Evolutionary conservation across 495 filamentous ascomycete species (phyloP).

Genomic region (Bryoglossum gracile): DNA sequence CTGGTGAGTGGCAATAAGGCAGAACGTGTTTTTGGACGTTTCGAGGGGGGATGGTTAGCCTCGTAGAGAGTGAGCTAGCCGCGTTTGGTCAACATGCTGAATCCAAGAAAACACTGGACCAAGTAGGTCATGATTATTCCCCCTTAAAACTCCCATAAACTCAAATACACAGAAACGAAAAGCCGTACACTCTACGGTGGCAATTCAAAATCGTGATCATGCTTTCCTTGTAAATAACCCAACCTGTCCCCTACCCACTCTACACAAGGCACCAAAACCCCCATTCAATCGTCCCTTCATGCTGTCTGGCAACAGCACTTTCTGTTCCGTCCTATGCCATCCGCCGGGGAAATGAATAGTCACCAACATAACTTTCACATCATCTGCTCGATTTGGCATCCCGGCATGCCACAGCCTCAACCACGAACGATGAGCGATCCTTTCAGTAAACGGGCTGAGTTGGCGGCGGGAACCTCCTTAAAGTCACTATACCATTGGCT

Average conservation of each 20-base stretch:
- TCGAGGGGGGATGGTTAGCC: too few species aligned
- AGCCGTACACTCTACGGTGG: conserved; percentile 1
- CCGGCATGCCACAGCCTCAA: conserved; percentile 55
- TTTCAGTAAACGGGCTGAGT: conserved; percentile 44
- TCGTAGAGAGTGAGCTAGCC: too few species aligned
- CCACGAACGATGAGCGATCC: conserved; percentile 48
- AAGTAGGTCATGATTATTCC: too few species aligned
- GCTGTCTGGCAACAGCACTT: conserved; percentile 1
- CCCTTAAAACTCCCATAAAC: too few species aligned
- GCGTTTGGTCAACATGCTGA: too few species aligned
- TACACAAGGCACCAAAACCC: conserved; percentile 3
- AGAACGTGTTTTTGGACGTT: too few species aligned
- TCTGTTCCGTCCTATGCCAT: conserved; percentile 4
- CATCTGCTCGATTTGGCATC: conserved; percentile 45
- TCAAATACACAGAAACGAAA: too few species aligned
- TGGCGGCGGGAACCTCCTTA: conserved; percentile 34
- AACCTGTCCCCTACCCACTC: not conserved
- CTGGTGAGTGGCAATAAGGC: too few species aligned
- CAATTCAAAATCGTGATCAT: conserved; percentile 6
- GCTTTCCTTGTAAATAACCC: conserved; percentile 2
- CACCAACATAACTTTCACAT: conserved; percentile 49
- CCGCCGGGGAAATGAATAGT: conserved; percentile 29
- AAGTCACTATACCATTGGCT: conserved; percentile 33
- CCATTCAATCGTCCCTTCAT: conserved; percentile 3
- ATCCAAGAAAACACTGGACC: too few species aligned